These are phyloP conservation scores for Galerina sulciceps DNA, from an alignment of 768 basidiomycete species.

Conservation along the genomic window DNA sequence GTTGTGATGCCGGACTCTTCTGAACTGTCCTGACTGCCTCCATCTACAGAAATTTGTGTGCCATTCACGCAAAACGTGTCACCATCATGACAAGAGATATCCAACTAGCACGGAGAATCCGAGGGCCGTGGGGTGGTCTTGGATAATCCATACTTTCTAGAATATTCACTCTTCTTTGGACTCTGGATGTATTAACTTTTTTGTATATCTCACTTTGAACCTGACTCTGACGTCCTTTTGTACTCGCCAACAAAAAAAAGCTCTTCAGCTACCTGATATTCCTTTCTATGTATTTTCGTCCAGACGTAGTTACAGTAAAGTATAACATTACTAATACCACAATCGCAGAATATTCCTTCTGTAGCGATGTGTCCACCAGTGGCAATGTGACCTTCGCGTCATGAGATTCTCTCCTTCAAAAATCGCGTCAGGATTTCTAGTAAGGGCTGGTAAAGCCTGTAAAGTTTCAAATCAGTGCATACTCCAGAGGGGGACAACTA, in stretches of 20 bases:
- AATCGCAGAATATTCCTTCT: background rate
- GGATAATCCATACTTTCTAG: conserved; percentile 37
- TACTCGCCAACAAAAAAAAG: background rate
- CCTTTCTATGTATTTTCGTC: background rate
- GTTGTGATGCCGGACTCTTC: conserved; percentile 37
- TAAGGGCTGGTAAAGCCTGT: background rate
- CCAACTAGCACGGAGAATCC: conserved; percentile 93
- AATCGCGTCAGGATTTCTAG: too few species aligned
- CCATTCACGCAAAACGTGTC: conserved; percentile 96
- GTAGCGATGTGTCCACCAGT: background rate
- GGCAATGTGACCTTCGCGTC: too few species aligned
- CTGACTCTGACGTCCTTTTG: background rate
- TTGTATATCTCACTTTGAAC: background rate
- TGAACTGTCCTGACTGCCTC: conserved; percentile 5
- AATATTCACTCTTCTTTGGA: background rate
- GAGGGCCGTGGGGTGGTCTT: conserved; percentile 86
- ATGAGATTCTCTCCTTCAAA: too few species aligned
- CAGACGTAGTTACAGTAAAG: conserved; percentile 10
- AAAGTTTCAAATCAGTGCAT: background rate
- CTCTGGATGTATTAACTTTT: background rate
- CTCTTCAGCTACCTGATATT: background rate
- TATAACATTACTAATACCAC: conserved; percentile 1
- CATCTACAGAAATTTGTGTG: conserved; percentile 81
- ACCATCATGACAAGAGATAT: conserved; percentile 98
- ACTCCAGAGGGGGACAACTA: background rate